These are phyloP conservation scores for Solanum microdontum DNA, from an alignment of 257 asterid species.

Conservation along the genomic window DNA sequence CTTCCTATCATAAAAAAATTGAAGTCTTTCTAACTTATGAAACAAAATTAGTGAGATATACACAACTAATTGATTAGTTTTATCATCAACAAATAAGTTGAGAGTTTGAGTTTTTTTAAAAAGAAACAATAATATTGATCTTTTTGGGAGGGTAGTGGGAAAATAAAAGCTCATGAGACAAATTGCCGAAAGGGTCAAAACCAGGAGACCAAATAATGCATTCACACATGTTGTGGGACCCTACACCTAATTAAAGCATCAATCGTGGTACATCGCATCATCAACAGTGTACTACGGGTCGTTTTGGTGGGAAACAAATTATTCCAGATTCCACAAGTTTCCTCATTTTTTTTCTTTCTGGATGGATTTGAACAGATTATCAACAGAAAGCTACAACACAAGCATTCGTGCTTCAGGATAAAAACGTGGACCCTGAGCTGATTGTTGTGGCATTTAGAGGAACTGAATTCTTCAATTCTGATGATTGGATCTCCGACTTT, in stretches of 20 bases:
- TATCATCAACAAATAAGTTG: too few relatives aligned
- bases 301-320: not conserved
- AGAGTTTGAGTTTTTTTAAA: not conserved
- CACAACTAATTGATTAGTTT: not conserved
- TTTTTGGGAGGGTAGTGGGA: not conserved
- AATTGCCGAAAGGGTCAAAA: not conserved
- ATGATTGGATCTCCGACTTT: slow-evolving; percentile 36
- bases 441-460: slow-evolving; percentile 44
- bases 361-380: not conserved
- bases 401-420: slow-evolving; percentile 31
- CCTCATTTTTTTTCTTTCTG: not conserved
- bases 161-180: not conserved
- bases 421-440: slow-evolving; percentile 5
- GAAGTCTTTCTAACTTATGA: not conserved
- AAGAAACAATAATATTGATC: not conserved
- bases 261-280: not conserved
- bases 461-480: slow-evolving; percentile 26
- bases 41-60: not conserved
- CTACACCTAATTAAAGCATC: not conserved
- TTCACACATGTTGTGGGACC: not conserved
- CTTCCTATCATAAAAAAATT: not conserved
- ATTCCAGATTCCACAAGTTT: not conserved
- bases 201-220: not conserved
- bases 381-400: slow-evolving; percentile 16
- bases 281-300: not conserved